Evolutionary conservation across 345 rosid genomes (phyloP).

Genomic region (Punica granatum): DNA sequence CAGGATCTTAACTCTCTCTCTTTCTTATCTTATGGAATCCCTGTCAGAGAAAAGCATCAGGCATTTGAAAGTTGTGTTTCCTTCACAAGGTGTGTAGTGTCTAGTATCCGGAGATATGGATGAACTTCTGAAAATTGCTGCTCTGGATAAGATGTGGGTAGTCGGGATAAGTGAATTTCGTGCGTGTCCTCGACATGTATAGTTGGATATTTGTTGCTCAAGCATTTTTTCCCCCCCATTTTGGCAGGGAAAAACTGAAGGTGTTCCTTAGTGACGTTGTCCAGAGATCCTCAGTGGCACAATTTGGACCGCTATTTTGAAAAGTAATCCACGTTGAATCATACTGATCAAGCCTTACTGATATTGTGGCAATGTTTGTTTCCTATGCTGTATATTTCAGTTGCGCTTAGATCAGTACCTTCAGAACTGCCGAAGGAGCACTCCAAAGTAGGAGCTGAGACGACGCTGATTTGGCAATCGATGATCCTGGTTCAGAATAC

Average conservation of each 20-base stretch:
- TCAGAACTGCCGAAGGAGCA: slow-evolving; percentile 64
- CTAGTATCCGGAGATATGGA: slow-evolving; percentile 74
- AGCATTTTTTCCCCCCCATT: not conserved
- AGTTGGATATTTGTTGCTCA: slow-evolving; percentile 2
- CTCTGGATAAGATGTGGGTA: slow-evolving; percentile 77
- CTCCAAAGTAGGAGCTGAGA: slow-evolving; percentile 62
- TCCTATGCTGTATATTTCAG: slow-evolving; percentile 8
- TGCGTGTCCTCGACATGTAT: not conserved
- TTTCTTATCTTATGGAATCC: slow-evolving; percentile 60
- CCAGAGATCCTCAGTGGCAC: slow-evolving; percentile 99
- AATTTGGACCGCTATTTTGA: slow-evolving; percentile 87
- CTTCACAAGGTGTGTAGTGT: slow-evolving; percentile 79
- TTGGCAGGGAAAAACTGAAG: slow-evolving; percentile 73
- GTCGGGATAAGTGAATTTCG: not conserved
- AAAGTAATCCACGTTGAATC: slow-evolving; percentile 43
- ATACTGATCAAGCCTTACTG: slow-evolving; percentile 12
- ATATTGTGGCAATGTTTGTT: slow-evolving; percentile 14
- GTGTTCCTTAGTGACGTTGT: slow-evolving; percentile 87
- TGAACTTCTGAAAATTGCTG: slow-evolving; percentile 66
- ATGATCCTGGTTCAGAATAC: slow-evolving; percentile 74
- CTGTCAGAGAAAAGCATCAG: slow-evolving; percentile 58
- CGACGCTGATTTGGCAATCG: slow-evolving; percentile 53
- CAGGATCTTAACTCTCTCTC: not conserved
- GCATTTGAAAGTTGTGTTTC: slow-evolving; percentile 76
- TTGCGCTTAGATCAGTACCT: slow-evolving; percentile 58